Base-by-base conservation (phyloP, 495 filamentous ascomycete genomes). In the Penicillium silybi region DNA sequence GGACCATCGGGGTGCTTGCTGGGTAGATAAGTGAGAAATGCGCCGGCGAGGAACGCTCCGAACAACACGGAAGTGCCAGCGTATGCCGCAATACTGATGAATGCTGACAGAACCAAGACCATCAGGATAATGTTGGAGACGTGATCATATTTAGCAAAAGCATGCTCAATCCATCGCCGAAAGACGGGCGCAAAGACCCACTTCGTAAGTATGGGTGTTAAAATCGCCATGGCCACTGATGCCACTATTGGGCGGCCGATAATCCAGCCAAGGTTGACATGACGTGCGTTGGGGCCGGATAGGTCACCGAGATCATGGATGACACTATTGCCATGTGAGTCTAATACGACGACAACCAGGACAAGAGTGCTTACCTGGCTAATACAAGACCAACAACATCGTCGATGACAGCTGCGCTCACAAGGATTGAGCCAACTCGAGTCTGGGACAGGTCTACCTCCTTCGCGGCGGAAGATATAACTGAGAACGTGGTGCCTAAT, bases 301-400 rank as follows among this genome's bases (percentile, higher is more conserved):
- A 63, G 48, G 40, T 64, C 52, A 10, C 73, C 69, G 15, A 83
- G 63, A 45, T 74, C 70, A 2, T 65, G 62, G 16, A 81, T 77
- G 19, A 89, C 73, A 42, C 67, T 70, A 37, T 6, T 26, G 13
- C 2, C 34, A n/a, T 38, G 16, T 51, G 1, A 51, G 48, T n/a
- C 11, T 6, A 5, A 16, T 11, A n/a, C 15, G 0, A 13, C 9
- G 13, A 15, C 1, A 41, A n/a, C 1, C n/a, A 15, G 17, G 4
- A 19, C 8, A 23, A 9, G 0, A 3, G 2, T 9, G 1, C 25
- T 25, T 44, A 51, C 48, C 48, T 51, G 1, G 48, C 41, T 29
- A 51, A 27, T n/a, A 92, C 79, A 25, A 92, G 70, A 0, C 88
- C 88, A n/a, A 86, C 75, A 0, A 93, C 85, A 69, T 91, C 88